These are phyloP conservation scores for Solanum chmielewskii DNA, from an alignment of 257 asterid genomes.

Conservation along the genomic window DNA sequence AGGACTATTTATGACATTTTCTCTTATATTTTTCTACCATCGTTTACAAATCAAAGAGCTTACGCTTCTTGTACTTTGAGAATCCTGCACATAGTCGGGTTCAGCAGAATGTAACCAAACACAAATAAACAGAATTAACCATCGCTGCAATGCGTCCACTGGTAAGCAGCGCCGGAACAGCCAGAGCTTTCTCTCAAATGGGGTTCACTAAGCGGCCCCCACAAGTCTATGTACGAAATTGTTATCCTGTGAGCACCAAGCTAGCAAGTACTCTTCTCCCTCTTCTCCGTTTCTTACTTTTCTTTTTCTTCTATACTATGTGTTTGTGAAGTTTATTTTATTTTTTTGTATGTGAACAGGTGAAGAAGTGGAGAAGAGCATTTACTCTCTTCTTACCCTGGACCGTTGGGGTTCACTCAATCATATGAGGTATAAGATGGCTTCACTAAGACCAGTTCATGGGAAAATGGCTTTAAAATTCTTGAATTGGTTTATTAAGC, in stretches of 20 bases:
- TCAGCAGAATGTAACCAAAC: not conserved
- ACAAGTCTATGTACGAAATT: not conserved
- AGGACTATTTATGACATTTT: too few relatives aligned
- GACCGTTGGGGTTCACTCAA: conserved; percentile 91
- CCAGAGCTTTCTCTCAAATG: conserved; percentile 10
- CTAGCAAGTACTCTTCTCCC: conserved; percentile 17
- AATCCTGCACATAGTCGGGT: too few relatives aligned
- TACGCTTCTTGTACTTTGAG: too few relatives aligned
- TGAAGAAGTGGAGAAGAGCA: conserved; percentile 43
- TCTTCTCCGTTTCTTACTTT: not conserved
- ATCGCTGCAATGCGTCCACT: not conserved
- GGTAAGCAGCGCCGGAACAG: not conserved
- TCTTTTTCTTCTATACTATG: not conserved
- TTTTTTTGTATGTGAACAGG: conserved; percentile 16
- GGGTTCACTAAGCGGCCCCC: conserved; percentile 4
- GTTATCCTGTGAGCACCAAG: conserved; percentile 8
- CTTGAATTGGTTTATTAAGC: conserved; percentile 67
- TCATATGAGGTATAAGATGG: conserved; percentile 56
- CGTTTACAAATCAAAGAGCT: too few relatives aligned
- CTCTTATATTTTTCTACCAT: too few relatives aligned
- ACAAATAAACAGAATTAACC: not conserved
- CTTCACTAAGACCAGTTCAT: conserved; percentile 66
- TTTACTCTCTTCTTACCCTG: conserved; percentile 56
- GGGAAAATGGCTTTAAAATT: conserved; percentile 82
- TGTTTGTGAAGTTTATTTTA: not conserved